Evolutionary conservation across 2,329 filamentous ascomycete species (phyloP), one percentile per base, ranked within the genome.

Genomic region (Aspergillus neoniger): DNA sequence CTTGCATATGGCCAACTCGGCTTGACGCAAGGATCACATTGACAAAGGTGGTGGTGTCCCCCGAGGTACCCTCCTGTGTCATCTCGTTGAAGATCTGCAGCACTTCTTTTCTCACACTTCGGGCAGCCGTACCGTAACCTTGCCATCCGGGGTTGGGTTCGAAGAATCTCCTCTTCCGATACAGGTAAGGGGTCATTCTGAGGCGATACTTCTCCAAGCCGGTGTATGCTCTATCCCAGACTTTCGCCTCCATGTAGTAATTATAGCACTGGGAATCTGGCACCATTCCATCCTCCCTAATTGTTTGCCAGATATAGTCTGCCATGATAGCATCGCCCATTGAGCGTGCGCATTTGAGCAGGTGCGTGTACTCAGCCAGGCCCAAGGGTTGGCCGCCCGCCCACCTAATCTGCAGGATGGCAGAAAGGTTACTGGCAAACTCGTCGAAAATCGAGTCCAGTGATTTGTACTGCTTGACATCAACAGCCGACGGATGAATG

Each of bases 201-300:
- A 79, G 41, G 21, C 69, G 68, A 70, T 79, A 74, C 70, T 76
- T 70, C 68, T 80, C 71, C 55, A 65, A 58, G n/a, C 80, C 71
- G 21, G 76, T 72, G 32, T 78, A 76, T 4, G 71, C 67, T 36
- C 72, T 70, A 32, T 82, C 72, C 80, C 82, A 85, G 41, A 82
- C 75, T 50, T 77, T 74, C 1, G 81, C 77, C 17, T 79, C 80
- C 74, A 88, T 80, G 58, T 80, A 83, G 61, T 81, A 72, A 59
- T 87, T 87, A 67, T 83, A 87, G 68, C 83, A 85, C 58, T 76
- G 73, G 2, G 78, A 66, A 66, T 84, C 80, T 2, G 82, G 83
- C 8, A 65, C 44, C 3, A 82, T 50, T 2, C 70, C 66, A 47
- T 78, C 70, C 15, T 70, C 57, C 1, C 68, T 59, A 73, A 85